phyloP scores from a whole-genome alignment of 768 basidiomycete genomes.

The Tulasnella sp. region DNA sequence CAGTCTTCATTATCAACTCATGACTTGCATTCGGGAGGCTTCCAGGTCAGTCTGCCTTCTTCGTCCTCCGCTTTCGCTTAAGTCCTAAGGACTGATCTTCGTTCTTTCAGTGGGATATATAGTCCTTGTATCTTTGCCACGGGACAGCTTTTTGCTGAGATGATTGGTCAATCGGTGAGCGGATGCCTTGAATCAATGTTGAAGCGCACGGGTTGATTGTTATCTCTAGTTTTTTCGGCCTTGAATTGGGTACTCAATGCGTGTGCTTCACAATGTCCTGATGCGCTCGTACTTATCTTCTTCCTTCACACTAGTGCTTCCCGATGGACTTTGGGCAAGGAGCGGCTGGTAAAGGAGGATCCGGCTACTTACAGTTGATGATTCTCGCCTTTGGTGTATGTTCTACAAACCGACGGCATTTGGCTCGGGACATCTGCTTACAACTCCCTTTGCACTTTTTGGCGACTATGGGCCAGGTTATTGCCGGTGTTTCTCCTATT shows the following conservation, averaged over 20 bases:
- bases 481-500: conserved; percentile 66
- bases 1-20: conserved; percentile 64
- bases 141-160: conserved; percentile 69
- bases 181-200: neutral
- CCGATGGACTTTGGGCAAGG: conserved; percentile 61
- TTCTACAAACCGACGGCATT: too few species aligned
- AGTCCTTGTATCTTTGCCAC: conserved; percentile 76
- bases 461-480: conserved; percentile 48
- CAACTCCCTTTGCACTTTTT: too few species aligned
- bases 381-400: conserved; percentile 46
- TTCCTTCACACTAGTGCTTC: conserved; percentile 33
- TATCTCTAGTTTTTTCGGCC: conserved; percentile 40
- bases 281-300: too few species aligned
- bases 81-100: too few species aligned
- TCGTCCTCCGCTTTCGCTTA: too few species aligned
- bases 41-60: neutral
- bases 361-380: conserved; percentile 60
- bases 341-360: conserved; percentile 45
- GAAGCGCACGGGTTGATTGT: neutral
- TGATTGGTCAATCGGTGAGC: conserved; percentile 55
- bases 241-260: conserved; percentile 53
- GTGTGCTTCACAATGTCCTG: neutral
- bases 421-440: too few species aligned
- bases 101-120: conserved; percentile 63
- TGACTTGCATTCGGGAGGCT: conserved; percentile 24